Conservation (phyloP, 257 asterid species). For the Henckelia pumila region DNA sequence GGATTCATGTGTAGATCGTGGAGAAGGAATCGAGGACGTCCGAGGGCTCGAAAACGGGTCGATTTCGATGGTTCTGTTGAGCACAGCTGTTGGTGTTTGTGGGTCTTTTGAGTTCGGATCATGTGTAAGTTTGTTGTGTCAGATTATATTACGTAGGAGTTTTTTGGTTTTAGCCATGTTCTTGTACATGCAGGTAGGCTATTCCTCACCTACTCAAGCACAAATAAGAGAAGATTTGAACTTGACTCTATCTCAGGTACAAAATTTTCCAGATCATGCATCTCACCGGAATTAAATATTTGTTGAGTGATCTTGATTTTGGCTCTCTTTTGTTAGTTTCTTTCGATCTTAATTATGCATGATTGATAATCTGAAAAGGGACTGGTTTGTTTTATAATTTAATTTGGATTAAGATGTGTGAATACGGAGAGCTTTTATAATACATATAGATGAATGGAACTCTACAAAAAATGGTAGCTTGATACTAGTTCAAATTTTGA, state of each 20-base stretch:
- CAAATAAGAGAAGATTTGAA: constrained; percentile 64
- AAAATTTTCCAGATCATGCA: background rate
- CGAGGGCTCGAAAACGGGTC: constrained; percentile 34
- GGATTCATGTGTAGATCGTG: constrained; percentile 28
- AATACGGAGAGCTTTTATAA: no score
- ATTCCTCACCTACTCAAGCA: constrained; percentile 80
- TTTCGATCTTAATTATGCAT: no score
- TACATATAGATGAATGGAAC: no score
- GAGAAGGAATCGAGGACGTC: constrained; percentile 19
- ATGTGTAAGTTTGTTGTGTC: constrained; percentile 55
- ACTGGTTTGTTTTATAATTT: no score
- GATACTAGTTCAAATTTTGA: no score
- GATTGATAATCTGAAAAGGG: no score
- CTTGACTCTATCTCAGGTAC: constrained; percentile 67
- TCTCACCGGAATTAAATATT: no score
- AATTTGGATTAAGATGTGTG: no score
- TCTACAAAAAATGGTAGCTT: no score
- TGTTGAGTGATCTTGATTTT: no score
- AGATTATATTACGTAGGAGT: background rate
- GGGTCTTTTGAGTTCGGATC: constrained; percentile 91
- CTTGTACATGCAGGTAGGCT: constrained; percentile 71
- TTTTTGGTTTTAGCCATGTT: constrained; percentile 19
- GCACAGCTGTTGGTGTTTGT: constrained; percentile 82
- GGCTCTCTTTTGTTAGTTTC: no score
- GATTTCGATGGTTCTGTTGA: constrained; percentile 55